Base-by-base conservation (phyloP, 768 basidiomycete genomes). In the Tylopilus vinaceipallidus region DNA sequence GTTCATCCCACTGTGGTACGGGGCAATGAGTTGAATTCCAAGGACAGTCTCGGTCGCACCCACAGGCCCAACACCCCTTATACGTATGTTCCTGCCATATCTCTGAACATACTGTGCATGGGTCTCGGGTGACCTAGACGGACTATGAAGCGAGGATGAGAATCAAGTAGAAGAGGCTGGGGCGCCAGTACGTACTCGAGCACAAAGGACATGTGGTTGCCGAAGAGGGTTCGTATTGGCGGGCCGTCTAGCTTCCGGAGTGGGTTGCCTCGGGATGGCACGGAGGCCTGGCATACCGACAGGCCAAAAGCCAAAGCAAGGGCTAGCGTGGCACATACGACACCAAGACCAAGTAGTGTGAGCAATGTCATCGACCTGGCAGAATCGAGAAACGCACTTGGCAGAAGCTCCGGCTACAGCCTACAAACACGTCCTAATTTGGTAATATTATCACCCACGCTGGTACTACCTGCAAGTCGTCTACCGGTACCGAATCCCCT, bases 41-140 rank as follows among this genome's bases (percentile, higher is more conserved):
- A n/a, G 33, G 36, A 24, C 19, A 23, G 6, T 24, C 22, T 44
- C 10, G 38, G 41, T 26, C 32, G 11, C n/a, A 75, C 88, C 53
- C 68, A 90, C 88, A 44, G 84, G 84, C 40, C 79, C 77, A 12
- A 84, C 52, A 4, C 88, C 89, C 39, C 80, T 76, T 43, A 91
- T 76, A 32, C 84, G 80, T 35, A 91, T 75, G 42, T 79, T 83
- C 49, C 85, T 76, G 4, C 90, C 90, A 60, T 86, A 88, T 45
- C 74, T 72, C 52, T 76, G 62, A 8, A 80, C 75, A 45, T 79
- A 78, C 10, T 64, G 57, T 36, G 83, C 79, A 53, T 88, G 79
- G 2, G 74, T 75, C 53, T 58, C 71, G 8, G 78, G 76, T 5
- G 85, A 86, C 12, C 71, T 66, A 23, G 69, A 68, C 16, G 78